Base-by-base conservation (phyloP, 371 early-diverging fungal genomes). In the Apophysomyces variabilis region DNA sequence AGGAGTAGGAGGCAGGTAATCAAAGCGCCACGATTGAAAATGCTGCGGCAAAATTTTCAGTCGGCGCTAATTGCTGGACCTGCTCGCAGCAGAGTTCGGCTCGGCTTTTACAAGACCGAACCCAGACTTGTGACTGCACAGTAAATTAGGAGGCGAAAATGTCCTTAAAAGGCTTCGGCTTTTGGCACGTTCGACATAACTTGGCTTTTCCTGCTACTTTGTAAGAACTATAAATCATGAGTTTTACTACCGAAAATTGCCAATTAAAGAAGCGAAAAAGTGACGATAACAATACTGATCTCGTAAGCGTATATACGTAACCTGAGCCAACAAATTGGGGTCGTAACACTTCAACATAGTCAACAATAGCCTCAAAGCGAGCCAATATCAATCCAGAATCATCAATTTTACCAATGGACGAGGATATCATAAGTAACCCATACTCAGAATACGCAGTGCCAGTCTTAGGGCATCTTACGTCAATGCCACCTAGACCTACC, bases 401-500 rank as follows among this genome's bases (percentile, higher is more conserved):
- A 16, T 21, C 21, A 21, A 50, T 11, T 21, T 16, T 4, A 50
- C 32, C 32, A 26, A 26, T 50, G 54, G 54, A 50, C 7, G 54
- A 50, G 21, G 54, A 50, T 26, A 50, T 21, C 3, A 21, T 50
- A 21, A 21, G 8, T 11, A 21, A 9, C 21, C 7, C 4, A 7
- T 5, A 16, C 4, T 21, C 54, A 18, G 41, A 41, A 41, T 41
- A 41, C 3, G 3, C 21, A 21, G 9, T 26, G 9, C 21, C 21
- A 21, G 54, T 8, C 21, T 5, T 21, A 21, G 54, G 21, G 21
- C 54, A 50, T 21, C 54, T 35, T 18, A 50, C 18, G 1, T 18
- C 8, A 21, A 4, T 50, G 54, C 70, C 73, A 37, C 62, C 60
- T n/a, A 69, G 82, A 65, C 73, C 78, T 9, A 70, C 66, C 0